phyloP scores from a whole-genome alignment of 2,329 filamentous ascomycete genomes.

The Pseudovirgaria hyperparasitica region DNA sequence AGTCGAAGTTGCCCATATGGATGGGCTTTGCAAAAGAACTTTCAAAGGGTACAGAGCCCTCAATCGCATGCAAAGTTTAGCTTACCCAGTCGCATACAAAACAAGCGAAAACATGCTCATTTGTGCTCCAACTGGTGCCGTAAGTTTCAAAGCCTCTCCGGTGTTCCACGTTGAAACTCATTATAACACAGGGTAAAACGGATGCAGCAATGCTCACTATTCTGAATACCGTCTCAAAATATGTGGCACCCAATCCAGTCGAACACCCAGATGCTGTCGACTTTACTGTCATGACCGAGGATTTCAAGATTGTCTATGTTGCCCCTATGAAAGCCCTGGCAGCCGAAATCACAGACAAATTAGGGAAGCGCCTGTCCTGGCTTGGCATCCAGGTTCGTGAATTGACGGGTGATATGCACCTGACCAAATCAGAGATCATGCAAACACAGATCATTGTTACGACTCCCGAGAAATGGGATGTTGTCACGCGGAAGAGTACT shows the following conservation, averaged over 20 bases:
- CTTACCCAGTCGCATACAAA: conserved; percentile 89
- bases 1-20: conserved; percentile 67
- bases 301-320: conserved; percentile 98
- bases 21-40: conserved; percentile 78
- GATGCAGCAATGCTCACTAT: conserved; percentile 97
- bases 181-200: conserved; percentile 63
- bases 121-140: conserved; percentile 88
- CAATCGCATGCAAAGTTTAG: conserved; percentile 96
- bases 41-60: conserved; percentile 89
- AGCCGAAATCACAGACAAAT: conserved; percentile 89
- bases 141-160: conserved; percentile 32
- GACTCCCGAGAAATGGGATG: conserved; percentile 98
- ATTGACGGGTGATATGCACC: conserved; percentile 95
- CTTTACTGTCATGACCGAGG: conserved; percentile 69
- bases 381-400: conserved; percentile 85
- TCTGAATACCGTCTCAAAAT: conserved; percentile 78
- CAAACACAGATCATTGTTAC: conserved; percentile 97
- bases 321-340: conserved; percentile 98
- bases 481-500: conserved; percentile 91
- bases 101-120: conserved; percentile 98
- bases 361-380: conserved; percentile 86
- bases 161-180: conserved; percentile 2
- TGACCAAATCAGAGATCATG: conserved; percentile 91
- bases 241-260: conserved; percentile 65
- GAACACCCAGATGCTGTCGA: conserved; percentile 62